A percentile compares a stretch with the other conserved stretches of the same genome.
Conservation (phyloP, 139 green algal species). For the Trebouxia sp. region DNA sequence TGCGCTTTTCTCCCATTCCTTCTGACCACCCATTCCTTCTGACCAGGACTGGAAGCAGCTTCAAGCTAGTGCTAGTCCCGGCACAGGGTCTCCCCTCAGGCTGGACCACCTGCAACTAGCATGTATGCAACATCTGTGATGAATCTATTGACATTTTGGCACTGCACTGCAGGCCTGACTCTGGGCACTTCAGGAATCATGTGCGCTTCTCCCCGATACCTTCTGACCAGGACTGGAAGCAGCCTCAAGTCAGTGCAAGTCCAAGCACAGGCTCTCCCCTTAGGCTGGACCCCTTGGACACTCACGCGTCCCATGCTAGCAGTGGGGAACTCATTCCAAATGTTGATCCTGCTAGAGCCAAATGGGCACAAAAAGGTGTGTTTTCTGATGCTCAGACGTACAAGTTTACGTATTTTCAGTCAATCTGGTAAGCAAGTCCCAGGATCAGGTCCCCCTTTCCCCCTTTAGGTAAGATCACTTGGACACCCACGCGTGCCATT, state of each 20-base stretch:
- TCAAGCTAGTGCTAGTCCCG: background rate
- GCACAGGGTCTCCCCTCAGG: background rate
- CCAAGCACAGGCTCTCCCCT: background rate
- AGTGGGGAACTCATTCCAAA: background rate
- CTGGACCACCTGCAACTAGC: too few relatives aligned
- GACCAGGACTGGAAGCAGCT: background rate
- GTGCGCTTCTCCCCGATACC: constrained; percentile 8
- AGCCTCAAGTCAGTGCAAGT: background rate
- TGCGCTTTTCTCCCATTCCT: constrained; percentile 1
- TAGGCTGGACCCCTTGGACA: background rate
- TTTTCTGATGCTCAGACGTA: background rate
- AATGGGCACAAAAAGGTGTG: constrained; percentile 6
- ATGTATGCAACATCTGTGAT: too few relatives aligned
- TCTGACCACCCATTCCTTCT: too few relatives aligned
- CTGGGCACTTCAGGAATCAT: too few relatives aligned
- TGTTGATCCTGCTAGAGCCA: constrained; percentile 10
- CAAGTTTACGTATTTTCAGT: too few relatives aligned
- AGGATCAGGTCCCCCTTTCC: too few relatives aligned
- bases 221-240: background rate
- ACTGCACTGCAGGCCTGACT: too few relatives aligned
- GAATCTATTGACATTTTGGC: too few relatives aligned
- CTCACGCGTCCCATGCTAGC: background rate
- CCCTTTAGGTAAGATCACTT: too few relatives aligned
- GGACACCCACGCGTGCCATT: too few relatives aligned
- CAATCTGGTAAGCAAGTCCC: too few relatives aligned